Conservation (phyloP, 1,284 basidiomycete genomes). For the Coniferiporia weirii region DNA sequence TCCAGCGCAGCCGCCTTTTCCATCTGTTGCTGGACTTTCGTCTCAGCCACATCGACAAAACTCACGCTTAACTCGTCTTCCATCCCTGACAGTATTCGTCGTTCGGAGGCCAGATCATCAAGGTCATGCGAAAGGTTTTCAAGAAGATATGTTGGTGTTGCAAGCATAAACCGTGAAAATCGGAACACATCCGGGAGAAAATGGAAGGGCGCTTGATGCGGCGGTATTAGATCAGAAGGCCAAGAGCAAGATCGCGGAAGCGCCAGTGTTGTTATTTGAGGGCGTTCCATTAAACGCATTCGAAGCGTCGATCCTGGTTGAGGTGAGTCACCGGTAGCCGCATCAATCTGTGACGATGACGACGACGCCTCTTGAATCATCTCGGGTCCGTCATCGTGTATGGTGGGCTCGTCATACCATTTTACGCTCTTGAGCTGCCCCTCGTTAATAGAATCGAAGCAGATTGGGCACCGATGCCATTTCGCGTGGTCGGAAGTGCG, state of each 20-base stretch:
- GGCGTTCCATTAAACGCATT: slow-evolving; percentile 90
- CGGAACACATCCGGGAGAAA: slow-evolving; percentile 90
- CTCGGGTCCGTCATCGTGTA: slow-evolving; percentile 36
- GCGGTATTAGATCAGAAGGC: slow-evolving; percentile 89
- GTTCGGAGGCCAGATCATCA: slow-evolving; percentile 66
- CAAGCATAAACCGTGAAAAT: slow-evolving; percentile 95
- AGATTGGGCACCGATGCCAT: slow-evolving; percentile 92
- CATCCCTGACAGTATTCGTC: slow-evolving; percentile 54
- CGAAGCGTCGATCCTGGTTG: slow-evolving; percentile 55
- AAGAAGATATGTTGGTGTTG: slow-evolving; percentile 81
- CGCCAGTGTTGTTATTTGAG: slow-evolving; percentile 93
- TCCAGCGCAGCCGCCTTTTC: slow-evolving; percentile 73
- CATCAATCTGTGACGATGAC: slow-evolving; percentile 29
- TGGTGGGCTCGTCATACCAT: slow-evolving; percentile 57
- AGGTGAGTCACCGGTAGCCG: slow-evolving; percentile 33
- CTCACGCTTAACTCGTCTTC: slow-evolving; percentile 73
- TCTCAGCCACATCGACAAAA: slow-evolving; percentile 79
- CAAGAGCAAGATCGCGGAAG: slow-evolving; percentile 88
- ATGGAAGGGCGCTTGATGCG: slow-evolving; percentile 90
- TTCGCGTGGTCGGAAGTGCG: slow-evolving; percentile 75
- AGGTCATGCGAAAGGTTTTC: slow-evolving; percentile 72
- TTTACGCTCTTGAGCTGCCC: slow-evolving; percentile 91
- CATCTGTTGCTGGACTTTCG: slow-evolving; percentile 73
- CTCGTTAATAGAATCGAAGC: slow-evolving; percentile 89
- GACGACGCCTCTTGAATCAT: slow-evolving; percentile 38